These are phyloP conservation scores for Exserohilum turcica DNA, from an alignment of 2,329 filamentous ascomycete species.

Conservation along the genomic window DNA sequence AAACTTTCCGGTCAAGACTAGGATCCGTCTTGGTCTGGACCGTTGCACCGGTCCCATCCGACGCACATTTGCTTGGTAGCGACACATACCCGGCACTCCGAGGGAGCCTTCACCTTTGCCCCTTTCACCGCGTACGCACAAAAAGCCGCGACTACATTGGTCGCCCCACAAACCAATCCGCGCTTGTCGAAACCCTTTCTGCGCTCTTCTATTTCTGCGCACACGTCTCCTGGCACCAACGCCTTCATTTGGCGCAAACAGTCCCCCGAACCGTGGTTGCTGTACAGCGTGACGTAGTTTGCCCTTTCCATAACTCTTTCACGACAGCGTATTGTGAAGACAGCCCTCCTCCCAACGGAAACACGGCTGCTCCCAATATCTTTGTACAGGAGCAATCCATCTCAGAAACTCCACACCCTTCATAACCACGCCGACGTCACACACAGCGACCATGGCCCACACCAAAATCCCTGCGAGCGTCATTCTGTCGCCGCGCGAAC, in stretches of 20 bases:
- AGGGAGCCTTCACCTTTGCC: neutral
- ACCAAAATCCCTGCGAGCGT: constrained; percentile 29
- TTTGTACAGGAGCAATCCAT: neutral
- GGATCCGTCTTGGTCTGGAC: neutral
- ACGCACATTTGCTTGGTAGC: neutral
- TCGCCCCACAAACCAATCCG: neutral
- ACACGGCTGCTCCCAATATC: neutral
- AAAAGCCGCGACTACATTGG: neutral
- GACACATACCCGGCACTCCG: neutral
- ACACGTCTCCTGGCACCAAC: neutral
- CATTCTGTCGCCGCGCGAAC: constrained; percentile 31
- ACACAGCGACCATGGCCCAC: constrained; percentile 6
- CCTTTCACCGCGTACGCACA: neutral
- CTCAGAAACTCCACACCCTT: neutral
- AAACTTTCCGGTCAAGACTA: neutral
- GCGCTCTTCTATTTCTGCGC: neutral
- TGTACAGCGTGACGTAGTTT: constrained; percentile 3
- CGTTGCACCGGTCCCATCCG: neutral
- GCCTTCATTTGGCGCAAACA: constrained; percentile 4
- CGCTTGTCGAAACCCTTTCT: neutral
- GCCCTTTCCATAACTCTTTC: neutral
- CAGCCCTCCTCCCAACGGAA: neutral
- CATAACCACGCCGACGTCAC: neutral
- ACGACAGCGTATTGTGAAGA: neutral
- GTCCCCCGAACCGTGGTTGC: constrained; percentile 3